A percentile compares a stretch with the other conserved stretches of the same genome.
Conservation (phyloP, 768 basidiomycete species). For the Leccinellum albellum region DNA sequence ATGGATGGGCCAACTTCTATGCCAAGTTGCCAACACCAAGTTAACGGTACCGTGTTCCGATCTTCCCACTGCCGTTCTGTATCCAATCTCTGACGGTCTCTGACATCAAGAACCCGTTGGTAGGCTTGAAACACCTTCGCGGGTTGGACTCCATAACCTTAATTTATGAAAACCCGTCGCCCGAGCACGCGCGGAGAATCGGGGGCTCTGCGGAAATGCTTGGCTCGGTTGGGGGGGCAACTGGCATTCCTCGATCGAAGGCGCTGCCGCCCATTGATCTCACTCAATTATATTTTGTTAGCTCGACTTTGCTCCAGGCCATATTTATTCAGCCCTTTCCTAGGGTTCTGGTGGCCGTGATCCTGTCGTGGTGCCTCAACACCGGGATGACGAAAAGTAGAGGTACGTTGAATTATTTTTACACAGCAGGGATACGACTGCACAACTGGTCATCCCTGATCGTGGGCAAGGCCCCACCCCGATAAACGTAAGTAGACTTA, state of each 20-base stretch:
- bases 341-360: background rate
- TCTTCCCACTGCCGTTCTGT: background rate
- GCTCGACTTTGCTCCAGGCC: background rate
- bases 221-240: background rate
- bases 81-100: background rate
- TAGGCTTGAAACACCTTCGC: slow-evolving; percentile 3
- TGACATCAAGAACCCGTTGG: background rate
- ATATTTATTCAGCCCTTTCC: background rate
- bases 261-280: background rate
- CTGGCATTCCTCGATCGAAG: background rate
- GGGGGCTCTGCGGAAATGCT: background rate
- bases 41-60: background rate
- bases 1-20: background rate
- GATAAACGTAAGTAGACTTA: background rate
- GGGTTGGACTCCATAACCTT: background rate
- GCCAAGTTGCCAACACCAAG: background rate
- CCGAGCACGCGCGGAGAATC: background rate
- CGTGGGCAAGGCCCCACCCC: background rate
- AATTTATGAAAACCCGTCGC: background rate
- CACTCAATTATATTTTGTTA: background rate
- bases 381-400: background rate
- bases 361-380: background rate
- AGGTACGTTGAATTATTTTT: background rate
- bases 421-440: background rate
- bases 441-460: slow-evolving; percentile 11